Conservation (phyloP, 139 green algal species). For the Coccomyxa sp. region DNA sequence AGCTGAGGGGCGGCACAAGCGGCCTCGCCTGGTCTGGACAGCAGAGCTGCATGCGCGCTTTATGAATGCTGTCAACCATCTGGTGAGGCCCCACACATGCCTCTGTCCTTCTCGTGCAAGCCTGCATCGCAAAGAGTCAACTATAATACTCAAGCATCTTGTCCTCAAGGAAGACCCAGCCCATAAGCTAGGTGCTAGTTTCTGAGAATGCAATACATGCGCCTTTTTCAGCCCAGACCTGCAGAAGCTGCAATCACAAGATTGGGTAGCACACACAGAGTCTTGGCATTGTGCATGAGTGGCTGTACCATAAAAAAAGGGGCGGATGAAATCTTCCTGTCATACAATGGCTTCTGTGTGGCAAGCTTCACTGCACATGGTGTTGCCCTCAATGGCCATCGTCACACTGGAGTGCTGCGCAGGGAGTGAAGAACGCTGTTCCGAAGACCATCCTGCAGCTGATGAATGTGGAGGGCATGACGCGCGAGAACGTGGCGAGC, state of each 20-base stretch:
- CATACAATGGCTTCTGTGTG: too few relatives aligned
- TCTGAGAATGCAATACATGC: too few relatives aligned
- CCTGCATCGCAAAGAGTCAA: too few relatives aligned
- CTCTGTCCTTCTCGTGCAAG: neutral
- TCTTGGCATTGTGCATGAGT: too few relatives aligned
- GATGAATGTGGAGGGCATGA: constrained; percentile 95
- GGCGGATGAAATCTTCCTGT: too few relatives aligned
- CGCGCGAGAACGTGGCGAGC: constrained; percentile 85
- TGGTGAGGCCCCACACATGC: constrained; percentile 29
- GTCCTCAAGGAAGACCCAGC: too few relatives aligned
- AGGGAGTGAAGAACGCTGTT: constrained; percentile 39
- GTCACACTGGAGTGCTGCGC: neutral
- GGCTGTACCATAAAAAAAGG: too few relatives aligned
- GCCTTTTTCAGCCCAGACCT: too few relatives aligned
- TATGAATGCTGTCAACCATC: constrained; percentile 66
- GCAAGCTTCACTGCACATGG: neutral
- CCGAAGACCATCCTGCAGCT: constrained; percentile 61
- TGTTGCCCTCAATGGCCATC: neutral
- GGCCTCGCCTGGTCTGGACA: constrained; percentile 66
- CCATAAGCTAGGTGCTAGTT: too few relatives aligned
- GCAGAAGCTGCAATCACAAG: too few relatives aligned
- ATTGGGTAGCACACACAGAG: too few relatives aligned
- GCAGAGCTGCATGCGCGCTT: constrained; percentile 75
- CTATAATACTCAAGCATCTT: too few relatives aligned
- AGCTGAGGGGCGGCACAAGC: constrained; percentile 16